Evolutionary conservation across 257 asterid genomes (phyloP).

Genomic region (Oldenlandia corymbosa): DNA sequence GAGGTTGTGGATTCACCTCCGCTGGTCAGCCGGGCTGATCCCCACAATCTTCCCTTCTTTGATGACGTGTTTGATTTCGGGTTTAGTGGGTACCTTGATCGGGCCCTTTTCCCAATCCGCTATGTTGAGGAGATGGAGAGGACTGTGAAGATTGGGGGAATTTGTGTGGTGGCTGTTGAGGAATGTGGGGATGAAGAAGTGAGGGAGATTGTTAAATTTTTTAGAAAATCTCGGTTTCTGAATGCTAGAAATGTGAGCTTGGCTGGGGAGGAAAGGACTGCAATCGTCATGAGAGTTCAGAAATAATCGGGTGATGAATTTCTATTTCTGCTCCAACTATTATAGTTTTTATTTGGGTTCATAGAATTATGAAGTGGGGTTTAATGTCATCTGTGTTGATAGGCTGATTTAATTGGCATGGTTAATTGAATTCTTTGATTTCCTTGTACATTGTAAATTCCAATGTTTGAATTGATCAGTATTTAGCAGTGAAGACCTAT

Average conservation of each 20-base stretch:
- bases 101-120: conserved; percentile 68
- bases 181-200: conserved; percentile 55
- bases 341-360: not conserved
- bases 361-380: not conserved
- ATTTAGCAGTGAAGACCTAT: no score
- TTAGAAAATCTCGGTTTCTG: conserved; percentile 47
- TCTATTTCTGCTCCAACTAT: not conserved
- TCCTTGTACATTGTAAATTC: no score
- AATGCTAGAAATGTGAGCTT: conserved; percentile 45
- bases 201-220: conserved; percentile 47
- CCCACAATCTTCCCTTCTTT: conserved; percentile 64
- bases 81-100: conserved; percentile 57
- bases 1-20: conserved; percentile 81
- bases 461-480: no score
- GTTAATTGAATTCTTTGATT: no score
- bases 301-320: conserved; percentile 7
- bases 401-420: not conserved
- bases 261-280: conserved; percentile 63
- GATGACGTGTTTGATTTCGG: conserved; percentile 71
- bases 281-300: conserved; percentile 50
- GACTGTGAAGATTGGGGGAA: conserved; percentile 68
- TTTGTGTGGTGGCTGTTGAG: conserved; percentile 77
- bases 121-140: conserved; percentile 80
- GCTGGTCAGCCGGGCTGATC: conserved; percentile 70
- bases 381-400: not conserved